Conservation (phyloP, 345 rosid genomes). For the Isatis tinctoria region DNA sequence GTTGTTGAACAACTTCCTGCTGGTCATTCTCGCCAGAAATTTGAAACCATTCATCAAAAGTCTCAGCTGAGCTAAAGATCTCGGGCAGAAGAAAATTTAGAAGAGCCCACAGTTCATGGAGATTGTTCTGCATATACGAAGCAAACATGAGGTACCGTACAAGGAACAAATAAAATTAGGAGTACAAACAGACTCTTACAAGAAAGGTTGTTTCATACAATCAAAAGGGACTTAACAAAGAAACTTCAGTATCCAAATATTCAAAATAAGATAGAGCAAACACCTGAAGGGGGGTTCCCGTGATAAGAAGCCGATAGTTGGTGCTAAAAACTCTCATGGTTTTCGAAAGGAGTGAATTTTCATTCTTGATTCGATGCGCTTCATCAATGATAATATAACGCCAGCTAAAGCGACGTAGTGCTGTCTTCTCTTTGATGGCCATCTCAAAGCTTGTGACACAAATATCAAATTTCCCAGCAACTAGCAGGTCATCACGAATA, state of each 20-base stretch:
- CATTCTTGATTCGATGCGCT: slow-evolving; percentile 98
- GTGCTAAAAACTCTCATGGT: slow-evolving; percentile 95
- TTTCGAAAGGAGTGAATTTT: slow-evolving; percentile 94
- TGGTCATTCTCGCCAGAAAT: slow-evolving; percentile 99
- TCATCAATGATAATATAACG: slow-evolving; percentile 97
- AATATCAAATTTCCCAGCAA: slow-evolving; percentile 97
- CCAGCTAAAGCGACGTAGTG: slow-evolving; percentile 95
- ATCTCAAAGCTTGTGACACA: slow-evolving; percentile 99
- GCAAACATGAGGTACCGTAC: slow-evolving; percentile 10
- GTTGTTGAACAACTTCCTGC: slow-evolving; percentile 99
- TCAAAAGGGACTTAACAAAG: not conserved
- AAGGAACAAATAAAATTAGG: not conserved
- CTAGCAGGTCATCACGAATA: slow-evolving; percentile 86
- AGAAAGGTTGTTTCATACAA: not conserved
- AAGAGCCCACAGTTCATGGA: slow-evolving; percentile 98
- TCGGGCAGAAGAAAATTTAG: slow-evolving; percentile 95
- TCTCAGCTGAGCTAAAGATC: slow-evolving; percentile 98
- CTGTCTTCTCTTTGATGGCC: slow-evolving; percentile 97
- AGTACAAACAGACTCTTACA: not conserved
- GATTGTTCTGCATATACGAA: slow-evolving; percentile 80
- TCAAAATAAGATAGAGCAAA: slow-evolving; percentile 14
- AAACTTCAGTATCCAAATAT: not conserved
- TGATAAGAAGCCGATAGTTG: slow-evolving; percentile 92
- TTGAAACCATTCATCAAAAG: slow-evolving; percentile 99
- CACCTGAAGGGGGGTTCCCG: slow-evolving; percentile 99